Conservation (phyloP, 108 stramenopile genomes). For the Phaeodactylum tricornutum region DNA sequence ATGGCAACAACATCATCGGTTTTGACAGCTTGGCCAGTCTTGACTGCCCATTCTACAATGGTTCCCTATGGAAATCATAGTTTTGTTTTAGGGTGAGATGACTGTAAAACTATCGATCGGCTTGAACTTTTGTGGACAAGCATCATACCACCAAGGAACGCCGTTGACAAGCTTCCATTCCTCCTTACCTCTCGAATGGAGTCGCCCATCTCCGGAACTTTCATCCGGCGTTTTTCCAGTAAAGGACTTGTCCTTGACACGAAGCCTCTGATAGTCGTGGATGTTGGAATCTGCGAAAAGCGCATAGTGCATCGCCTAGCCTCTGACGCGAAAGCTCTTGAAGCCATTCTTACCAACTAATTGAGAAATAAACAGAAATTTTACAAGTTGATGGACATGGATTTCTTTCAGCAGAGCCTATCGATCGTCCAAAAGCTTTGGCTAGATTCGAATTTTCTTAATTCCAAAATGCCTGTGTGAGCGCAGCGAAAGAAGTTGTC, state of each 20-base stretch:
- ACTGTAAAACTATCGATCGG: neutral
- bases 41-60: conserved; percentile 78
- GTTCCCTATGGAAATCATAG: conserved; percentile 46
- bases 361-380: no score
- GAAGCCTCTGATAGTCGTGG: no score
- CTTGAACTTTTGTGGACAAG: neutral
- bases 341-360: no score
- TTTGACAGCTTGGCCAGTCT: conserved; percentile 58
- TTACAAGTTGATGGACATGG: no score
- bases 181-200: conserved; percentile 54
- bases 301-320: no score
- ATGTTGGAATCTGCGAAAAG: no score
- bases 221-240: conserved; percentile 45
- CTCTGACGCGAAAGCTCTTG: no score
- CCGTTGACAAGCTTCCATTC: neutral
- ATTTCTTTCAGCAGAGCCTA: no score
- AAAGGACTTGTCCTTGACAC: conserved; percentile 24
- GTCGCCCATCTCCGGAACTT: conserved; percentile 79
- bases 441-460: no score
- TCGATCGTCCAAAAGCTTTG: no score
- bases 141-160: neutral
- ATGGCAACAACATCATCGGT: conserved; percentile 82
- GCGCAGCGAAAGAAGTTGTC: no score
- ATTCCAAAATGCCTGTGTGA: no score
- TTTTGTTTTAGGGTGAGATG: conserved; percentile 6